These are phyloP conservation scores for Kodamaea leandrae DNA, from an alignment of 805 yeast species.

Conservation along the genomic window DNA sequence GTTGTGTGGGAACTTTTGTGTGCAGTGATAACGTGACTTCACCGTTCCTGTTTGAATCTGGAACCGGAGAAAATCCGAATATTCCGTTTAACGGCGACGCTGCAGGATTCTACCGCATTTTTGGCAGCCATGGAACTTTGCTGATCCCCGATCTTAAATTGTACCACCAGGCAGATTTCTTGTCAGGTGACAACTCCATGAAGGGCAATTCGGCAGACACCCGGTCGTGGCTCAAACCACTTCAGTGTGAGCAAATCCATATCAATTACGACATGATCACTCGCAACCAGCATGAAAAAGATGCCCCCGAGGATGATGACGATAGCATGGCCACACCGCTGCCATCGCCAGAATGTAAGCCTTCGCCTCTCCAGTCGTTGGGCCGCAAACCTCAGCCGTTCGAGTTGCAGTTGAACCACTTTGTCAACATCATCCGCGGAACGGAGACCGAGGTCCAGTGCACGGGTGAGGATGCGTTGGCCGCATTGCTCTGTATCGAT, in stretches of 20 bases:
- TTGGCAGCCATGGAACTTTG: conserved; percentile 39
- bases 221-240: conserved; percentile 30
- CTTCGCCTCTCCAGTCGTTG: conserved; percentile 20
- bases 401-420: conserved; percentile 38
- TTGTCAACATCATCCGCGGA: conserved; percentile 33
- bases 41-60: conserved; percentile 37
- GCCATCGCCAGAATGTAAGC: conserved; percentile 27
- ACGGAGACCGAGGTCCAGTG: conserved; percentile 28
- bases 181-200: conserved; percentile 12
- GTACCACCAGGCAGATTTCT: conserved; percentile 23
- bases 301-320: conserved; percentile 4
- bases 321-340: conserved; percentile 28
- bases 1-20: conserved; percentile 36
- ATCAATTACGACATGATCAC: conserved; percentile 14
- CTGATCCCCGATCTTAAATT: conserved; percentile 37
- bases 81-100: conserved; percentile 29
- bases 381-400: conserved; percentile 25
- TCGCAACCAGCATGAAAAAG: conserved; percentile 8
- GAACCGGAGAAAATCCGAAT: conserved; percentile 41
- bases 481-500: conserved; percentile 35
- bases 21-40: conserved; percentile 39
- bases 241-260: conserved; percentile 21
- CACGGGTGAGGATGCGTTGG: conserved; percentile 37
- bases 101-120: conserved; percentile 35
- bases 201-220: conserved; percentile 13